A percentile compares a stretch with the other conserved stretches of the same genome.
Conservation (phyloP, 495 filamentous ascomycete genomes). For the Immersiella caudata region DNA sequence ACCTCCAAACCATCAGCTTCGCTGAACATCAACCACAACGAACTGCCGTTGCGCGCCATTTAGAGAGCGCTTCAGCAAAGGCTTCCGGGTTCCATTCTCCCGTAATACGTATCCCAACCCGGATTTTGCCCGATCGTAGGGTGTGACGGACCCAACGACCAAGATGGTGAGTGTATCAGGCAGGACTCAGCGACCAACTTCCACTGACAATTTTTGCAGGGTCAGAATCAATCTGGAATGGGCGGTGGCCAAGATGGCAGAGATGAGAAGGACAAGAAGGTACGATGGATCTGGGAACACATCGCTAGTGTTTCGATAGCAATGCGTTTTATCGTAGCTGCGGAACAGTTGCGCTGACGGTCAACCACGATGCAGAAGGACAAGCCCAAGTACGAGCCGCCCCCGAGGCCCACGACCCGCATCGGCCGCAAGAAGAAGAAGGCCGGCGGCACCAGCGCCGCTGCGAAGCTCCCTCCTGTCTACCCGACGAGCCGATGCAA, state of each 20-base stretch:
- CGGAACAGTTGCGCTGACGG: conserved; percentile 21
- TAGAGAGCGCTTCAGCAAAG: not conserved
- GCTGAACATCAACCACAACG: not conserved
- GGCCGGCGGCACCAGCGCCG: conserved; percentile 86
- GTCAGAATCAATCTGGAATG: conserved; percentile 87
- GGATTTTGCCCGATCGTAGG: not conserved
- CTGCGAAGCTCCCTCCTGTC: conserved; percentile 90
- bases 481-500: conserved; percentile 97
- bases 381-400: conserved; percentile 99
- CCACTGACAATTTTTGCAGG: conserved; percentile 53
- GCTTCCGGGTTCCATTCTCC: not conserved
- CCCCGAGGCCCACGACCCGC: conserved; percentile 93
- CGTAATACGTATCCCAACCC: not conserved
- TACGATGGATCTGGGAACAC: conserved; percentile 38
- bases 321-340: conserved; percentile 1
- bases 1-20: not conserved
- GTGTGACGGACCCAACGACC: not conserved
- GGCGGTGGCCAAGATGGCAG: conserved; percentile 74
- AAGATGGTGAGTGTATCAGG: conserved; percentile 5
- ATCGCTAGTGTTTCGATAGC: not conserved
- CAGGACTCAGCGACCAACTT: not conserved
- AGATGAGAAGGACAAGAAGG: conserved; percentile 95
- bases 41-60: not conserved
- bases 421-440: conserved; percentile 98
- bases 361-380: conserved; percentile 71